Percentiles rank a stretch among this genome's conserved stretches.
Evolutionary conservation across 805 yeast species (phyloP).

Genomic region (Wickerhamiella cacticola): DNA sequence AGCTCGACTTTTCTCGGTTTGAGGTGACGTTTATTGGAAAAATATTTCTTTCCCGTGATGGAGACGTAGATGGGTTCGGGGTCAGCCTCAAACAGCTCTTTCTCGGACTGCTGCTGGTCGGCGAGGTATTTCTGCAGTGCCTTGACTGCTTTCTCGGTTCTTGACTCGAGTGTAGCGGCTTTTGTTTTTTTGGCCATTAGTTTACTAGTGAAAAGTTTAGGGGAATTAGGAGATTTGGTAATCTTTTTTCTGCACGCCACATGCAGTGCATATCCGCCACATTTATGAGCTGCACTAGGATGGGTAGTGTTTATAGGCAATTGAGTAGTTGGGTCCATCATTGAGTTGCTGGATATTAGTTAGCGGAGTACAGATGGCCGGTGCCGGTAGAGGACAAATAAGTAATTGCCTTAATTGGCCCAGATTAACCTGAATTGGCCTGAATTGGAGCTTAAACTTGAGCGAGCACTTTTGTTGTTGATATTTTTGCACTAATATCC

Average conservation of each 20-base stretch:
- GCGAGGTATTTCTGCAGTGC: conserved; percentile 54
- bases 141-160: conserved; percentile 18
- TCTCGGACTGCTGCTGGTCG: conserved; percentile 28
- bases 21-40: conserved; percentile 42
- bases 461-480: too few relatives aligned
- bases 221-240: neutral
- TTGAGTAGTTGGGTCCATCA: too few relatives aligned
- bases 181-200: conserved; percentile 2
- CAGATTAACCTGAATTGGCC: too few relatives aligned
- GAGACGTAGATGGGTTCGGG: conserved; percentile 46
- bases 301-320: too few relatives aligned
- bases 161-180: conserved; percentile 6
- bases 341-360: too few relatives aligned
- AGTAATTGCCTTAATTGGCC: too few relatives aligned
- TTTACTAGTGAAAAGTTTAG: neutral
- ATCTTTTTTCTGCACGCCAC: neutral
- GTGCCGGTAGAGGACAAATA: too few relatives aligned
- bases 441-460: too few relatives aligned
- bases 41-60: conserved; percentile 52
- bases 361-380: too few relatives aligned
- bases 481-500: too few relatives aligned
- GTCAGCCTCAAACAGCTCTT: conserved; percentile 44
- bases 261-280: too few relatives aligned
- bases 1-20: conserved; percentile 33
- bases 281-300: too few relatives aligned